Evolutionary conservation across 2,329 filamentous ascomycete species (phyloP).

Genomic region (Colletotrichum limetticola): DNA sequence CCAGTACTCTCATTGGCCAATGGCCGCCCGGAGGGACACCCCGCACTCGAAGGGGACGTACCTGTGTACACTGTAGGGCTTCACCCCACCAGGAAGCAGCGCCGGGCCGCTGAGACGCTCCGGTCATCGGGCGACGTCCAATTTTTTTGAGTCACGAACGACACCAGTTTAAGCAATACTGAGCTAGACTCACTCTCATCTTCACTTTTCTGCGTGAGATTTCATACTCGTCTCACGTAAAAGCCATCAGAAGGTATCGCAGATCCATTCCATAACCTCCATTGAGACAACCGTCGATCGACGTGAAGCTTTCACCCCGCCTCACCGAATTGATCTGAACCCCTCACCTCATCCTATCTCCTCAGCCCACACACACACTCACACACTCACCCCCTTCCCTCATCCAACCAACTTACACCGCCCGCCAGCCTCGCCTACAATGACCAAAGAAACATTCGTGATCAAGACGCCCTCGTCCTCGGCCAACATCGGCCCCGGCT

Average conservation of each 20-base stretch:
- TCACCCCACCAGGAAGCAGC: slow-evolving; percentile 14
- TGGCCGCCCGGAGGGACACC: not conserved
- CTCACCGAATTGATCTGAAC: not conserved
- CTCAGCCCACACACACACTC: not conserved
- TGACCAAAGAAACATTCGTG: slow-evolving; percentile 68
- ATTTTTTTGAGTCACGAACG: slow-evolving; percentile 31
- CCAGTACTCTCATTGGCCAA: slow-evolving; percentile 19
- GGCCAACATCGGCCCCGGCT: slow-evolving; percentile 96
- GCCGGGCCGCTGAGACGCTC: slow-evolving; percentile 15
- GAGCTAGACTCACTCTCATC: slow-evolving; percentile 8
- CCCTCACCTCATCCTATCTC: not conserved
- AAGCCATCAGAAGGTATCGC: not conserved
- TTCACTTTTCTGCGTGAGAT: not conserved
- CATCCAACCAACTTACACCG: slow-evolving; percentile 22
- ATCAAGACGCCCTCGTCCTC: slow-evolving; percentile 93
- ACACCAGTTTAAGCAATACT: not conserved
- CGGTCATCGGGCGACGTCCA: slow-evolving; percentile 27
- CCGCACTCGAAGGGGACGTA: slow-evolving; percentile 5
- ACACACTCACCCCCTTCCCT: not conserved
- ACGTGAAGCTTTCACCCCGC: not conserved
- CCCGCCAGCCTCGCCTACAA: not conserved
- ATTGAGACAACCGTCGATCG: not conserved
- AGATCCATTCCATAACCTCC: not conserved
- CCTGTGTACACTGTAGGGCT: slow-evolving; percentile 9
- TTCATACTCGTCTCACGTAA: not conserved